Evolutionary conservation across 495 filamentous ascomycete species (phyloP), one percentile per base, ranked within the genome.

Genomic region (Beverwykella pulmonaria): DNA sequence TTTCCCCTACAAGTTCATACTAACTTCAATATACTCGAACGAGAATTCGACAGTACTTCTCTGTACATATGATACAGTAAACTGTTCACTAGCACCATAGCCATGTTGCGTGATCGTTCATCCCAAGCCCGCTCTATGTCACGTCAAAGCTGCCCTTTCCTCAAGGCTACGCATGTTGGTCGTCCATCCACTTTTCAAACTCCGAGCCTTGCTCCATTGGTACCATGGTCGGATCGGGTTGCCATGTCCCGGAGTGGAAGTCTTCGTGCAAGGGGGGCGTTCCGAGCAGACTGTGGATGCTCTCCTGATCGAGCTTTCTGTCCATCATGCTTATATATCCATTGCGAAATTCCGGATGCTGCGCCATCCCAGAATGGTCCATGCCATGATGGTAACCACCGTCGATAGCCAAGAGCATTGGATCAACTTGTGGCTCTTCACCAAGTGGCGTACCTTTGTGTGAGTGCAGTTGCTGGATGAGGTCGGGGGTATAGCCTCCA

Each of bases 401-500:
- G 36, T 71, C 70, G 53, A 54, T 70, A 23, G 65, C 66, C 39
- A 69, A 34, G 23, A 75, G 54, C 61, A 69, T 65, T 29, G 65
- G 63, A 30, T 78, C 72, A 17, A 79, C 77, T 30, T 63, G 67
- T 39, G 78, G 61, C 53, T 82, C 75, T 48, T 56, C 59, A 34
- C 39, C 39, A 71, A 69, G 52, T 32, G 70, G 70, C 7, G 68
- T 75, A 20, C 52, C 59, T 1, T 49, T 19, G 12, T 67, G 55
- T 6, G 73, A 70, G 55, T 68, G 53, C 46, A 70, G 15, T 30
- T 60, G 55, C 46, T 81, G 80, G 39, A 86, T 75, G 49, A 86
- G 75, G 32, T 87, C 85, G 46, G 83, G 76, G 61, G 85, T 82
- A 6, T 78, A 70, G 36, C 72, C 81, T 30, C 85, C 85, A 17